Base-by-base conservation (phyloP, 345 rosid genomes). In the Citrus mangshanensis region DNA sequence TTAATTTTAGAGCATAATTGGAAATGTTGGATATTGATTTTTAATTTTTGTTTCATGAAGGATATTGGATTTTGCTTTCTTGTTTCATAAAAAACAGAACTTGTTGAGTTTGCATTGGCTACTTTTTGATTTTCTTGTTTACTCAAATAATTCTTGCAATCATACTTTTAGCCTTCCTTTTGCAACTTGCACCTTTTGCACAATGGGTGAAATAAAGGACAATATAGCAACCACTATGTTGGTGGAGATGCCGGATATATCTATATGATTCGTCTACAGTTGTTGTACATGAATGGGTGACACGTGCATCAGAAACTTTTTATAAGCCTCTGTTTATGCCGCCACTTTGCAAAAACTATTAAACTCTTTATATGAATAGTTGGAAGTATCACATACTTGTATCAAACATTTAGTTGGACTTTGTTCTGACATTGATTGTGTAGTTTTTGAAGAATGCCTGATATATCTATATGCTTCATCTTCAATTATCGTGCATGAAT, bases 401-500 rank as follows among this genome's bases (percentile, higher is more conserved):
- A 49, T 32, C 6, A n/a, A 75, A 6, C 22, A 32, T 49, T 64
- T 30, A 30, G 37, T 66, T 54, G 21, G 21, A 10, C 22, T 40
- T 40, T 79, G 16, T 81, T 80, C 80, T 81, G 83, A 82, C 64
- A 63, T 69, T 16, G 37, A 70, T 37, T 3, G 78, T 77, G 42
- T 35, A 58, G 80, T 80, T 78, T 83, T 71, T 87, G 84, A 89
- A 93, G 97, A 46, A 12, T 46, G 59, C 68, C 42, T 61, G 58
- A 24, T 37, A 8, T 38, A 35, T 37, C 58, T 40, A 8, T 60
- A 14, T 60, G 56, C 46, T 64, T 49, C 22, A 40, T 21, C 69
- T 38, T 38, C 34, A 3, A 18, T n/a, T 22, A 7, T 25, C 61
- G 68, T 40, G 37, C 71, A 19, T 38, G 25, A 75, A 40, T 27